Conservation (phyloP, 2,329 filamentous ascomycete genomes). For the Sclerotinia glacialis region DNA sequence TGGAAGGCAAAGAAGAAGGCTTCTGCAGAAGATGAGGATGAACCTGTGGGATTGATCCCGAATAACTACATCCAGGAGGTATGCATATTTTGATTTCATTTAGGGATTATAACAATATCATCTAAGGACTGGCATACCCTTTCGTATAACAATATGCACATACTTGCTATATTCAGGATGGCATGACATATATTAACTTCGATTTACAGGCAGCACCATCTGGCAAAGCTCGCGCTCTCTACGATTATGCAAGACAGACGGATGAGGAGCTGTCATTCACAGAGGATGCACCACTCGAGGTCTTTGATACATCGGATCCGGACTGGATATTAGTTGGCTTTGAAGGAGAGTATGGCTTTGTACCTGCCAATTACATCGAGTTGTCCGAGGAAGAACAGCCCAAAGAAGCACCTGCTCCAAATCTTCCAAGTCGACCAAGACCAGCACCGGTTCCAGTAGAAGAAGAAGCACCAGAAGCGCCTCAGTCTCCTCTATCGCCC, state of each 20-base stretch:
- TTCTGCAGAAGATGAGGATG: conserved; percentile 41
- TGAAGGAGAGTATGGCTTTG: conserved; percentile 87
- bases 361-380: conserved; percentile 94
- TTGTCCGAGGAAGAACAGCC: conserved; percentile 47
- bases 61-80: conserved; percentile 96
- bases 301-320: conserved; percentile 87
- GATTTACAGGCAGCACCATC: conserved; percentile 58
- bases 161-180: background rate
- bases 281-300: conserved; percentile 77
- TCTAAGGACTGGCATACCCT: background rate
- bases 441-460: conserved; percentile 31
- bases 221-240: conserved; percentile 82
- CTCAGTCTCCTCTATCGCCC: background rate
- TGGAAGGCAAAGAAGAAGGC: conserved; percentile 57
- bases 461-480: conserved; percentile 26
- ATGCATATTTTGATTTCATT: conserved; percentile 40
- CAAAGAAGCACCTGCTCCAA: conserved; percentile 38
- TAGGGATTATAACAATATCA: background rate
- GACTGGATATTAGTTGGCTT: conserved; percentile 94
- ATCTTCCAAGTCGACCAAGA: conserved; percentile 40
- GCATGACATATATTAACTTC: conserved; percentile 24
- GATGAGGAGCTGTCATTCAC: conserved; percentile 96
- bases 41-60: conserved; percentile 58
- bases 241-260: conserved; percentile 94
- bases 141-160: background rate